Conservation (phyloP, 345 rosid genomes). For the Acer yangbiense region DNA sequence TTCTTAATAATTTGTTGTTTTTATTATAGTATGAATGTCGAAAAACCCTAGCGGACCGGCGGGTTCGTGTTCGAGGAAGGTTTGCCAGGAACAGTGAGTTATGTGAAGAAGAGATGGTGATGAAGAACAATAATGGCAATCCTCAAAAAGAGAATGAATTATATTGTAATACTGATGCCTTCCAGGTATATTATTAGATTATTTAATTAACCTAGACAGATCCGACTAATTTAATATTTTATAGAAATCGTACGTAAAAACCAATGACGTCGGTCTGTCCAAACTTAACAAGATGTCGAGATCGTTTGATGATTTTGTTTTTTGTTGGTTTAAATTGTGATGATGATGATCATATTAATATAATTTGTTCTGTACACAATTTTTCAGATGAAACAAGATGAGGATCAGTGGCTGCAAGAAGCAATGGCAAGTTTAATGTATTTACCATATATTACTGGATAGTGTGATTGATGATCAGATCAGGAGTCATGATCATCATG, state of each 20-base stretch:
- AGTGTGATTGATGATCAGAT: not conserved
- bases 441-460: conserved; percentile 51
- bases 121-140: conserved; percentile 39
- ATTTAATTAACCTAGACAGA: too few relatives aligned
- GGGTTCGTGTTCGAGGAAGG: conserved; percentile 89
- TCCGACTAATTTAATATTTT: too few relatives aligned
- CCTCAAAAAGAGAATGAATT: conserved; percentile 43
- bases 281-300: too few relatives aligned
- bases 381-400: conserved; percentile 56
- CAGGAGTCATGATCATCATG: too few relatives aligned
- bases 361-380: not conserved
- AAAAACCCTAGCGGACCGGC: conserved; percentile 86
- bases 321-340: not conserved
- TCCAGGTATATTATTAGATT: conserved; percentile 38
- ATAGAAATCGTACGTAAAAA: too few relatives aligned
- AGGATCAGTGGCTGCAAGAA: conserved; percentile 72
- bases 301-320: not conserved
- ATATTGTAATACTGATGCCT: conserved; percentile 32
- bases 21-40: conserved; percentile 77
- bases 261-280: too few relatives aligned
- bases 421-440: conserved; percentile 71
- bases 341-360: not conserved
- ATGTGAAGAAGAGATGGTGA: conserved; percentile 51
- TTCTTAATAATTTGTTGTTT: not conserved
- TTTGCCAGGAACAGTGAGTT: conserved; percentile 77